These are phyloP conservation scores for Psidium friedrichsthalianum DNA, from an alignment of 345 rosid species.

Conservation along the genomic window DNA sequence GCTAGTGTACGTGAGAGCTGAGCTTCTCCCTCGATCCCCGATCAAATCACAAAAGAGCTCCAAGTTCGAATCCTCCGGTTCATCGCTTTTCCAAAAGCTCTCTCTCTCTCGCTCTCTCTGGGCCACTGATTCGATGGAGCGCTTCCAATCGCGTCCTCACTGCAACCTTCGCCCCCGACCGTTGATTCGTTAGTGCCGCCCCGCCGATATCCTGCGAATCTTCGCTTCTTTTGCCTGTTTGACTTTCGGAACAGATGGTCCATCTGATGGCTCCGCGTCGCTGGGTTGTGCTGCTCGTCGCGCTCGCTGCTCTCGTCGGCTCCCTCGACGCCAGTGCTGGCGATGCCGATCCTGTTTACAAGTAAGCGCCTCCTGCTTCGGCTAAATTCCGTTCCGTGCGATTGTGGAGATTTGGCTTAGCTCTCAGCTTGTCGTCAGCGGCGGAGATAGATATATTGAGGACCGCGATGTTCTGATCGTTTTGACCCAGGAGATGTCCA, in stretches of 20 bases:
- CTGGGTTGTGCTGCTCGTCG: slow-evolving; percentile 27
- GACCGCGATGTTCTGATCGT: background rate
- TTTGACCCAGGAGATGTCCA: background rate
- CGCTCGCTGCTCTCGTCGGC: slow-evolving; percentile 20
- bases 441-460: background rate
- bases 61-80: too few relatives aligned
- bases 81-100: too few relatives aligned
- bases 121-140: too few relatives aligned
- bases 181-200: too few relatives aligned
- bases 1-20: too few relatives aligned
- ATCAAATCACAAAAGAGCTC: too few relatives aligned
- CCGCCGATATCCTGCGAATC: too few relatives aligned
- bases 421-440: background rate
- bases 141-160: too few relatives aligned
- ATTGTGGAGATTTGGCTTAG: background rate
- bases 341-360: slow-evolving; percentile 80
- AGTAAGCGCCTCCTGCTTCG: slow-evolving; percentile 15
- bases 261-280: slow-evolving; percentile 17
- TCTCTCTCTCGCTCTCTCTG: too few relatives aligned
- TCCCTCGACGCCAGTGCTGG: slow-evolving; percentile 58
- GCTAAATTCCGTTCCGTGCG: background rate
- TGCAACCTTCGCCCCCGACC: too few relatives aligned
- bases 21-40: too few relatives aligned
- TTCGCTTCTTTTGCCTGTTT: background rate
- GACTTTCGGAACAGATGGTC: background rate